Evolutionary conservation across 2,329 filamentous ascomycete genomes (phyloP).

Genomic region (Myriosclerotinia scirpicola): DNA sequence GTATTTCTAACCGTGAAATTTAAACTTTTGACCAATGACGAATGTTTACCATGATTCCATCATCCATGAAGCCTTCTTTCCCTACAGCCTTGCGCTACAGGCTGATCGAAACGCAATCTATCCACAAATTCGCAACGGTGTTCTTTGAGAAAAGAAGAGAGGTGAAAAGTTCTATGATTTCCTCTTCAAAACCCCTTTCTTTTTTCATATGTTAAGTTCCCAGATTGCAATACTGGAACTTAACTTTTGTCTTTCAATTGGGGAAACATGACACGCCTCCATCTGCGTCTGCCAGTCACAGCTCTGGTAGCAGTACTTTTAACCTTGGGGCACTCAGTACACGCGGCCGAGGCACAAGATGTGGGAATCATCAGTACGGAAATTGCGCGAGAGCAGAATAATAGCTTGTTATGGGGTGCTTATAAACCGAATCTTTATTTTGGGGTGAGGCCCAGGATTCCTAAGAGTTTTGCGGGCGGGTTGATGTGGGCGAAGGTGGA

Average conservation of each 20-base stretch:
- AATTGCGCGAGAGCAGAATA: slow-evolving; percentile 57
- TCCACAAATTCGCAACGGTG: slow-evolving; percentile 29
- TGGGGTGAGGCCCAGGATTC: slow-evolving; percentile 78
- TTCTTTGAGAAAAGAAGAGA: slow-evolving; percentile 12
- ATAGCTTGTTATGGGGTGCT: slow-evolving; percentile 91
- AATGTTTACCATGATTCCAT: not conserved
- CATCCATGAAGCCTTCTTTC: slow-evolving; percentile 20
- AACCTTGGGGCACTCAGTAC: slow-evolving; percentile 1
- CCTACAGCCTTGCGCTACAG: slow-evolving; percentile 37
- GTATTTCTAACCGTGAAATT: slow-evolving; percentile 12
- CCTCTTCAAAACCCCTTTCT: slow-evolving; percentile 4
- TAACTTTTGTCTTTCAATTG: slow-evolving; percentile 24
- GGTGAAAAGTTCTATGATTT: not conserved
- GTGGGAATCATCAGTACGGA: slow-evolving; percentile 40
- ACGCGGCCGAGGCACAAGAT: slow-evolving; percentile 33
- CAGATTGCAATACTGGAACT: slow-evolving; percentile 16
- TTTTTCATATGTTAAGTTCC: slow-evolving; percentile 31
- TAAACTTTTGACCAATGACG: not conserved
- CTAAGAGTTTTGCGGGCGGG: slow-evolving; percentile 77
- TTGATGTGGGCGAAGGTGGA: slow-evolving; percentile 90
- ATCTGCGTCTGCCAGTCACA: slow-evolving; percentile 26
- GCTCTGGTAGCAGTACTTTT: slow-evolving; percentile 28
- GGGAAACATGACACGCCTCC: slow-evolving; percentile 31
- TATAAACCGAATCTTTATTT: slow-evolving; percentile 96
- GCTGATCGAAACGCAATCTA: slow-evolving; percentile 30